These are phyloP conservation scores for Fusarium sp. DNA, from an alignment of 2,329 filamentous ascomycete species.

Conservation along the genomic window DNA sequence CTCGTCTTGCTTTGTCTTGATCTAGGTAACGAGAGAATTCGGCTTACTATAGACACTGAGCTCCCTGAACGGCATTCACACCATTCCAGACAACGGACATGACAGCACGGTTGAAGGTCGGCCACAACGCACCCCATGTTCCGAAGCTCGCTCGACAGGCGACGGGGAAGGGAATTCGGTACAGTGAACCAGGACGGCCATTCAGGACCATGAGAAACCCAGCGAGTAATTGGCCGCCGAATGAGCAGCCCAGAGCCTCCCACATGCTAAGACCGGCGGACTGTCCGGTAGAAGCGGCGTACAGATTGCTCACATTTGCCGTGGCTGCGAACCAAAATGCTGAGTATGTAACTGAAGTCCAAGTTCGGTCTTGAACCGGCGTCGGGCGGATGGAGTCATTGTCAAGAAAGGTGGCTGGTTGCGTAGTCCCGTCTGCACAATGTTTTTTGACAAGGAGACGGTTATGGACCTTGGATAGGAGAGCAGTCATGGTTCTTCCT, in stretches of 20 bases:
- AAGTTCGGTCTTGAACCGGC: slow-evolving; percentile 10
- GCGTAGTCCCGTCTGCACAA: background rate
- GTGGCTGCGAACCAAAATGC: slow-evolving; percentile 16
- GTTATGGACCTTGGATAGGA: background rate
- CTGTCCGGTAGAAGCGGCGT: background rate
- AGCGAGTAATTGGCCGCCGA: slow-evolving; percentile 11
- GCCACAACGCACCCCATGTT: slow-evolving; percentile 21
- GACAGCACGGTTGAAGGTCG: slow-evolving; percentile 8
- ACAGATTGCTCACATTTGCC: slow-evolving; percentile 3
- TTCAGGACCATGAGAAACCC: slow-evolving; percentile 20
- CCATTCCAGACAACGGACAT: slow-evolving; percentile 28
- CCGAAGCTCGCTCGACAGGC: slow-evolving; percentile 16
- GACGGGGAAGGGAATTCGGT: slow-evolving; percentile 11
- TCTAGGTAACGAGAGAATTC: rapidly evolving
- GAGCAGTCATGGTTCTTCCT: background rate
- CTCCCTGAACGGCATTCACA: slow-evolving; percentile 17
- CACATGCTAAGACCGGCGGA: slow-evolving; percentile 13
- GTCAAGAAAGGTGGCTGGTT: slow-evolving; percentile 15
- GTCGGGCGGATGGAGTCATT: slow-evolving; percentile 24
- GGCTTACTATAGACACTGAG: slow-evolving; percentile 18
- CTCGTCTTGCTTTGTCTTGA: too few relatives aligned
- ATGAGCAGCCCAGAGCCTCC: slow-evolving; percentile 11
- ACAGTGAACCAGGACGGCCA: slow-evolving; percentile 10
- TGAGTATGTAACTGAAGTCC: slow-evolving; percentile 21
- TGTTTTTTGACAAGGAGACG: slow-evolving; percentile 6